A percentile compares a stretch with the other conserved stretches of the same genome.
Evolutionary conservation across 345 rosid species (phyloP).

Genomic region (Lepidium sativum): DNA sequence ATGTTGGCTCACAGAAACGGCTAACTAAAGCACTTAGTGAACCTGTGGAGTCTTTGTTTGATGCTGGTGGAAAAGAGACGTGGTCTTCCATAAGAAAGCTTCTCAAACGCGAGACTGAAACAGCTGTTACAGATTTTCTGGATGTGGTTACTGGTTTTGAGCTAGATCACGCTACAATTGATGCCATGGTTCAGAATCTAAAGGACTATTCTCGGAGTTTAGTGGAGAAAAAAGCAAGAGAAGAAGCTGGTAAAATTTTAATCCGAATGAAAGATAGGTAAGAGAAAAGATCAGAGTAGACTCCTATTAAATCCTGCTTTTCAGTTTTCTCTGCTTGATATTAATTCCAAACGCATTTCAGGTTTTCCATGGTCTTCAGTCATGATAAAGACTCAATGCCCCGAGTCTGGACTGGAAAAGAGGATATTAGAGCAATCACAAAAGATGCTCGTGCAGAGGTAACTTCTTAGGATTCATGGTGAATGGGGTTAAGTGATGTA

Average conservation of each 20-base stretch:
- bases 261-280: slow-evolving; percentile 74
- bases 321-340: slow-evolving; percentile 3
- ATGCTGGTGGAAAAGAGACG: slow-evolving; percentile 48
- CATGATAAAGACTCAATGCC: slow-evolving; percentile 66
- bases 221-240: slow-evolving; percentile 64
- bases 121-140: slow-evolving; percentile 40
- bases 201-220: slow-evolving; percentile 43
- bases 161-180: slow-evolving; percentile 36
- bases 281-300: background rate
- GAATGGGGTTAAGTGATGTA: slow-evolving; percentile 13
- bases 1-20: slow-evolving; percentile 41
- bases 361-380: slow-evolving; percentile 61
- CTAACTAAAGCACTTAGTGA: slow-evolving; percentile 37
- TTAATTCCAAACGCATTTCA: slow-evolving; percentile 24
- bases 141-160: slow-evolving; percentile 46
- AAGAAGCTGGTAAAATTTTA: slow-evolving; percentile 63
- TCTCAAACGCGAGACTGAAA: slow-evolving; percentile 52
- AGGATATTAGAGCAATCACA: slow-evolving; percentile 55
- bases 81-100: slow-evolving; percentile 63
- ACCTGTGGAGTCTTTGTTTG: slow-evolving; percentile 54
- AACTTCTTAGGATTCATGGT: slow-evolving; percentile 21
- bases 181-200: slow-evolving; percentile 42
- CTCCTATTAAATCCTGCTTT: background rate
- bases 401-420: slow-evolving; percentile 68
- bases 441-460: slow-evolving; percentile 64